Base-by-base conservation (phyloP, 768 basidiomycete genomes). In the Lepiota brunneoincarnata region DNA sequence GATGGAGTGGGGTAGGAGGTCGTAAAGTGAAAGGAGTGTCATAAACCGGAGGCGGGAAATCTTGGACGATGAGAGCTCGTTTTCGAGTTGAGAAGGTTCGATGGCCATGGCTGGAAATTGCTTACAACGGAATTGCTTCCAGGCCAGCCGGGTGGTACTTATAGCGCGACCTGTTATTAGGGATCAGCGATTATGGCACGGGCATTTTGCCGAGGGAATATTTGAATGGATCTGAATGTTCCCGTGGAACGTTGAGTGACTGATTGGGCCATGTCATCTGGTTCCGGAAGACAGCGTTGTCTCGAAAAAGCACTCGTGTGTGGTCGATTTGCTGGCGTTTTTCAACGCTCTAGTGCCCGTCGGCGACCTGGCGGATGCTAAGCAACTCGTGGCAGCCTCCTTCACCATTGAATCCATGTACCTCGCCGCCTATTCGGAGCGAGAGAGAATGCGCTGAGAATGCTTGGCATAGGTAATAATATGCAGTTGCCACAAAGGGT, bases 1-100 rank as follows among this genome's bases (percentile, higher is more conserved):
- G 14, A 70, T 64, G 2, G 69, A 67, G 52, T 70, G 64, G 3
- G 69, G 69, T 2, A 70, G 61, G 14, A 68, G 59, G 35, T 68
- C 69, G 51, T 70, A 70, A 6, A 70, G 57, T 0, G 69, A 62
- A 28, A 70, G 58, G 10, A 67, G 47, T 0, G 69, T 62, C 66
- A 70, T 66, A 6, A 70, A 54, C 15, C 65, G 63, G 11, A 68
- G 60, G 23, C 68, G 62, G 15, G 63, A 49, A 11, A 60, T 61
- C 50, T 63, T 61, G 2, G 52, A 43, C 15, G 46, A 35, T 31
- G 40, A 31, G 24, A 49, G 39, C 17, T 42, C 47, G 18, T 23
- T 35, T 42, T 55, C 39, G 10, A 35, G 40, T 23, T 31, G 39
- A 28, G 47, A 45, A 6, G 18, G 6, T 20, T 51, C 48, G 37